Base-by-base conservation (phyloP, 495 filamentous ascomycete species). In the Melanomma pulvis-pyrius region DNA sequence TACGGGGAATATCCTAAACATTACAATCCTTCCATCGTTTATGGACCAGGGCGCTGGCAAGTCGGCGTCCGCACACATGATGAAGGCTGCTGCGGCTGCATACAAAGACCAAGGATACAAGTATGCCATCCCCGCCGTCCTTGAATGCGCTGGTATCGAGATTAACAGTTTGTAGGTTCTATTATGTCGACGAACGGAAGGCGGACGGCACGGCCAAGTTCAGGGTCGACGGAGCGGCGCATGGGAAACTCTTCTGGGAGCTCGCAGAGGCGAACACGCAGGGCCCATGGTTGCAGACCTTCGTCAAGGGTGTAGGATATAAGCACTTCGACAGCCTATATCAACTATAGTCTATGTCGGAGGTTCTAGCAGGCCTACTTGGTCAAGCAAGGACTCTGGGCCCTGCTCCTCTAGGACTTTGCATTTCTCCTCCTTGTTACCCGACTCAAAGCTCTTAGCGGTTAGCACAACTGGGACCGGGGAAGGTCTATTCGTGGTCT, bases 1-100 rank as follows among this genome's bases (percentile, higher is more conserved):
- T 63, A 82, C 81, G 13, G 82, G 82, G 5, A 84, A 84, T 65
- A 75, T 75, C 5, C 64, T 81, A 9, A 82, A 82, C 65, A 70
- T 67, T 0, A 69, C 48, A 0, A 68, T 65, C 28, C 67, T 80
- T 15, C 63, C 74, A 28, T 34, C 49, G 17, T 55, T 82, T 54
- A 46, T 83, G 26, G 55, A 67, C 62, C 54, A 71, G 9, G 81
- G 81, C 21, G 71, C 79, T 6, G 82, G 81, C 0, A 84, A 83
- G 61, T 74, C 78, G 9, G 82, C 76, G 9, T 70, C 74, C 15
- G 77, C 80, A 3, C 79, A 82, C 57, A 75, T 82, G 41, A 80
- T 84, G 47, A 58, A 73, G 52, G 68, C 66, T 61, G 76, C 78
- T n/a, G 73, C 78, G 21, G 63, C 26, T 2, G 78, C 77, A 1